phyloP scores from a whole-genome alignment of 345 rosid species.

The Microcos paniculata region DNA sequence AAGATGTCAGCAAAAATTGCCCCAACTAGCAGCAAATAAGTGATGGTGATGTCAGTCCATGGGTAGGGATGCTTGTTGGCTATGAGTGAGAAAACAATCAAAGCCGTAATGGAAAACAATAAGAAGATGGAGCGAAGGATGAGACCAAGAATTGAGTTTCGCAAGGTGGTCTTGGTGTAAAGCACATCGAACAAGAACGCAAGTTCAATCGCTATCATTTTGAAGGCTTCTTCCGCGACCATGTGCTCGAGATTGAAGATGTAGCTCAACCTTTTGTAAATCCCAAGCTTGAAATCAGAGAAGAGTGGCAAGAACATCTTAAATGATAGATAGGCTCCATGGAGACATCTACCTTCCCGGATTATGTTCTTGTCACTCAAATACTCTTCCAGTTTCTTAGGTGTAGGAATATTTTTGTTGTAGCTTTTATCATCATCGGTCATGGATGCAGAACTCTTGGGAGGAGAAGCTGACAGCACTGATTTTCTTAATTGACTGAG shows the following conservation, averaged over 20 bases:
- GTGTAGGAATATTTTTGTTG: too few relatives aligned
- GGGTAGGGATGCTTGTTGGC: too few relatives aligned
- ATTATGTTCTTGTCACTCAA: too few relatives aligned
- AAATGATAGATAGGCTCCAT: too few relatives aligned
- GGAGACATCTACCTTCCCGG: too few relatives aligned
- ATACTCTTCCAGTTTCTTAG: too few relatives aligned
- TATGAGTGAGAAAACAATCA: not conserved
- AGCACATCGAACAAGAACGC: constrained; percentile 7
- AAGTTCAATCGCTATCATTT: constrained; percentile 11
- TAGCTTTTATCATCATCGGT: too few relatives aligned
- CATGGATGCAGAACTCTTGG: not conserved
- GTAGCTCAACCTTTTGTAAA: not conserved
- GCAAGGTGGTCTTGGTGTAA: constrained; percentile 18
- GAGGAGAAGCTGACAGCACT: too few relatives aligned
- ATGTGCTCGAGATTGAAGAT: not conserved
- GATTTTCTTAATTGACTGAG: not conserved
- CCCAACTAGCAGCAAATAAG: constrained; percentile 15
- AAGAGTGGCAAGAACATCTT: not conserved
- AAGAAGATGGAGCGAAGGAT: not conserved
- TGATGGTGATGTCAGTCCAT: not conserved
- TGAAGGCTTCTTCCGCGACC: not conserved
- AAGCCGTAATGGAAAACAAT: not conserved
- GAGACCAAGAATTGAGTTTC: not conserved
- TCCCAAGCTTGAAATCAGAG: not conserved
- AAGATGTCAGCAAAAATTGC: constrained; percentile 23